phyloP scores from a whole-genome alignment of 352 stramenopile genomes.

The Proteromonas lacertae region DNA sequence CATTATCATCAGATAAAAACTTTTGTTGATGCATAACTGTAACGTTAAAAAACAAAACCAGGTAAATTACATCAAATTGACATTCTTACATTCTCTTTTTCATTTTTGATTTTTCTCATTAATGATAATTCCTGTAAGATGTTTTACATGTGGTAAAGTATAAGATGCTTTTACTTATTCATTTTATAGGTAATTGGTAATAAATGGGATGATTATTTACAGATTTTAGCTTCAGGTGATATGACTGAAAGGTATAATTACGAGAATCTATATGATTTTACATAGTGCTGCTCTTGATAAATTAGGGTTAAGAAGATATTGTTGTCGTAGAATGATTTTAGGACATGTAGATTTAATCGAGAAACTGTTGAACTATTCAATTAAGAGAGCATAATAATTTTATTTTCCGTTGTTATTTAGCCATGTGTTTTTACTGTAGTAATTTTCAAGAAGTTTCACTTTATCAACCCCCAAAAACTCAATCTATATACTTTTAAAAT shows the following conservation, averaged over 20 bases:
- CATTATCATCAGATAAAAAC: no score
- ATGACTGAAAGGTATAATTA: conserved; percentile 37
- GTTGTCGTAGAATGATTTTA: conserved; percentile 91
- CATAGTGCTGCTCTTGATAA: conserved; percentile 74
- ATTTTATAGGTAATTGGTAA: conserved; percentile 52
- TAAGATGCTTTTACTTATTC: background rate
- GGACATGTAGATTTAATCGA: conserved; percentile 98
- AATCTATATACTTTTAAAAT: no score
- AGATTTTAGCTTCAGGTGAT: conserved; percentile 73
- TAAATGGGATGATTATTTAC: conserved; percentile 97
- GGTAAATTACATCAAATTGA: no score
- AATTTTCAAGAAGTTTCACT: no score
- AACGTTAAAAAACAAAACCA: no score
- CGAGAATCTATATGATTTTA: background rate
- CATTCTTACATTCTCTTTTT: no score
- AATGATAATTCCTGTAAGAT: conserved; percentile 96
- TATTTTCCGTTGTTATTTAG: no score
- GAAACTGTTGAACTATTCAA: conserved; percentile 99
- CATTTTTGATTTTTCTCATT: conserved; percentile 6
- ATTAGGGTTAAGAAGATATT: conserved; percentile 90
- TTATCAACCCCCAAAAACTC: no score
- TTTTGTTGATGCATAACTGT: no score
- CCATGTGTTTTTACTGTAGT: no score
- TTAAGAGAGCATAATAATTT: no score
- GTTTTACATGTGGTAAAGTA: conserved; percentile 97